Conservation (phyloP, 2,329 filamentous ascomycete species). For the Lasiodiplodia citricola region DNA sequence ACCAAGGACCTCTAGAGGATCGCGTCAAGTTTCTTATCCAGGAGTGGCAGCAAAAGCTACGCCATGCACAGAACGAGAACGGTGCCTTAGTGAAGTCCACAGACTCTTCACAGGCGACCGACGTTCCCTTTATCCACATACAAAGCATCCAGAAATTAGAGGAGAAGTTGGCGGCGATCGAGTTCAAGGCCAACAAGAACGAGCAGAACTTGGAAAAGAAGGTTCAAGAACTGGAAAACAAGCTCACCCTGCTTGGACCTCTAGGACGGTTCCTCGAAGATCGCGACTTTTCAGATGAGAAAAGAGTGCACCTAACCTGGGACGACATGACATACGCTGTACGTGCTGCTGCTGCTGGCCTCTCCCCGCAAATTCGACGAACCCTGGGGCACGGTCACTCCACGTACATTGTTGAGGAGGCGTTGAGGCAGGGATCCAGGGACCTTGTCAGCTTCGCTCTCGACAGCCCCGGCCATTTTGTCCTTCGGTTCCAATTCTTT, state of each 20-base stretch:
- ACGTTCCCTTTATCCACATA: too few species aligned
- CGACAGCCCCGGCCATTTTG: neutral
- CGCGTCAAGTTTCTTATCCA: neutral
- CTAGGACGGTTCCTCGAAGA: neutral
- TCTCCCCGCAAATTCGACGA: neutral
- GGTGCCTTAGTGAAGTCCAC: neutral
- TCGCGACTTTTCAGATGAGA: neutral
- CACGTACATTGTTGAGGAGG: neutral
- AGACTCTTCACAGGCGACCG: neutral
- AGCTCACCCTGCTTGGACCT: neutral
- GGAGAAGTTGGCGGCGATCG: neutral
- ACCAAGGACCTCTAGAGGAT: neutral
- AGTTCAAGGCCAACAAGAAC: neutral
- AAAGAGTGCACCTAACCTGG: neutral
- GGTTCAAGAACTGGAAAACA: neutral
- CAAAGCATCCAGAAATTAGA: neutral
- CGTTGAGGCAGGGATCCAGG: neutral
- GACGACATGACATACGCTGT: neutral
- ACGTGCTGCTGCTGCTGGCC: neutral
- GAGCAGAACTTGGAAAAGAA: neutral
- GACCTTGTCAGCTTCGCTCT: neutral
- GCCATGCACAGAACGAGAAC: neutral
- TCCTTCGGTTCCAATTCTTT: neutral
- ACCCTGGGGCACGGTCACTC: neutral
- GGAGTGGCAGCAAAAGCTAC: neutral